Percentiles rank a stretch among this genome's conserved stretches.
Evolutionary conservation across 139 green algal species (phyloP).

Genomic region (Chlorella sp.): DNA sequence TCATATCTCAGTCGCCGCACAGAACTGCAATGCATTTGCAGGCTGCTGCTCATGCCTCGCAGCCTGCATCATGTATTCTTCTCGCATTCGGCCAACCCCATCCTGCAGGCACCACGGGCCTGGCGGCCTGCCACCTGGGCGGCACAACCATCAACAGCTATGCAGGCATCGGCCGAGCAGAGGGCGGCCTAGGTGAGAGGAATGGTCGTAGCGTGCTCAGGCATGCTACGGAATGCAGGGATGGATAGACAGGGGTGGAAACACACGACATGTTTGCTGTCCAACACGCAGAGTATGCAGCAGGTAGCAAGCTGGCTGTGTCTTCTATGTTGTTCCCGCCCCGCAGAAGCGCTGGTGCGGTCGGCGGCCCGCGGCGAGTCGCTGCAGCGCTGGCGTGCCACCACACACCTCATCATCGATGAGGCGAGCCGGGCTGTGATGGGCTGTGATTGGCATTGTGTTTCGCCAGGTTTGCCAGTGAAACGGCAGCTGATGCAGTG

Average conservation of each 20-base stretch:
- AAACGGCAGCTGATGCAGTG: no score
- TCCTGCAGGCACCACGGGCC: conserved; percentile 42
- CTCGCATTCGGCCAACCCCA: background rate
- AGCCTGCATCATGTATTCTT: no score
- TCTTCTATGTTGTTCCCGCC: background rate
- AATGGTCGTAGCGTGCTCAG: no score
- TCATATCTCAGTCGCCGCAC: no score
- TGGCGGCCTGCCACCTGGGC: conserved; percentile 59
- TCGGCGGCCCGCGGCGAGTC: conserved; percentile 20
- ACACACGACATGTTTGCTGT: no score
- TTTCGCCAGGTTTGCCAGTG: background rate
- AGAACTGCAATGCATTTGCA: no score
- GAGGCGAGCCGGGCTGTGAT: conserved; percentile 44
- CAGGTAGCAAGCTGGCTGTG: background rate
- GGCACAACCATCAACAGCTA: conserved; percentile 73
- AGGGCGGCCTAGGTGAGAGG: conserved; percentile 34
- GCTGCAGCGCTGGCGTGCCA: conserved; percentile 49
- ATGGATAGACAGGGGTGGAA: no score
- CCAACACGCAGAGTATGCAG: no score
- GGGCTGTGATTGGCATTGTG: background rate
- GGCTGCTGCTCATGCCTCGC: no score
- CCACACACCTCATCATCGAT: conserved; percentile 66
- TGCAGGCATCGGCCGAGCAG: conserved; percentile 57
- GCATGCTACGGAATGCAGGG: no score
- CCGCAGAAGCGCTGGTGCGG: conserved; percentile 36